These are phyloP conservation scores for Colletotrichum gloeosporioides DNA, from an alignment of 2,329 filamentous ascomycete genomes.

Conservation along the genomic window DNA sequence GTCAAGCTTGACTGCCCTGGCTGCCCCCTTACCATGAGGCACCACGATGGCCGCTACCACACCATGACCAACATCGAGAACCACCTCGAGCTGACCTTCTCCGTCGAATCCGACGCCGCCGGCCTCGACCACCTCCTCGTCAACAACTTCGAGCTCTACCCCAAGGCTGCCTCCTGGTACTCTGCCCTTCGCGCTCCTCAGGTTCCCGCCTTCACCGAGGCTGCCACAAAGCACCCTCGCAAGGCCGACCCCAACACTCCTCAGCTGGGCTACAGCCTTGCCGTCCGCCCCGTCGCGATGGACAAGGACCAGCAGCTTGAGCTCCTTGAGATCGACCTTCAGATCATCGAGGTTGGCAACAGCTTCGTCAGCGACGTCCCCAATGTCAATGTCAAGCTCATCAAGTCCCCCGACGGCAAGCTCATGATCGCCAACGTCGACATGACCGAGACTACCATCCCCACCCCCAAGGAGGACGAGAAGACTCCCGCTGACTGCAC, in stretches of 20 bases:
- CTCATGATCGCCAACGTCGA: slow-evolving; percentile 59
- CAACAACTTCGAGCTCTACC: slow-evolving; percentile 67
- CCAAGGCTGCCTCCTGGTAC: slow-evolving; percentile 51
- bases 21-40: slow-evolving; percentile 48
- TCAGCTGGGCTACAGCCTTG: slow-evolving; percentile 56
- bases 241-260: slow-evolving; percentile 32
- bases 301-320: slow-evolving; percentile 58
- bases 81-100: slow-evolving; percentile 60
- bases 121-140: slow-evolving; percentile 53
- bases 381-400: slow-evolving; percentile 63
- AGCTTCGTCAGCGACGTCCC: slow-evolving; percentile 60
- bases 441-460: slow-evolving; percentile 32
- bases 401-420: slow-evolving; percentile 62
- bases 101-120: slow-evolving; percentile 49
- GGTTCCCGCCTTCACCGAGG: slow-evolving; percentile 38
- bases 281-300: slow-evolving; percentile 46
- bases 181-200: slow-evolving; percentile 51
- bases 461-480: slow-evolving; percentile 28
- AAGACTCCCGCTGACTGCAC: slow-evolving; percentile 33
- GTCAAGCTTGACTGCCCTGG: slow-evolving; percentile 59
- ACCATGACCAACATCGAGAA: slow-evolving; percentile 31
- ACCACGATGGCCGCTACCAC: slow-evolving; percentile 29
- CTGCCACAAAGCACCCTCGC: slow-evolving; percentile 32
- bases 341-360: slow-evolving; percentile 65
- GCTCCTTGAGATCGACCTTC: slow-evolving; percentile 59